A percentile compares a stretch with the other conserved stretches of the same genome.
Evolutionary conservation across 2,329 filamentous ascomycete species (phyloP).

Genomic region (Sarocladium oryzae): DNA sequence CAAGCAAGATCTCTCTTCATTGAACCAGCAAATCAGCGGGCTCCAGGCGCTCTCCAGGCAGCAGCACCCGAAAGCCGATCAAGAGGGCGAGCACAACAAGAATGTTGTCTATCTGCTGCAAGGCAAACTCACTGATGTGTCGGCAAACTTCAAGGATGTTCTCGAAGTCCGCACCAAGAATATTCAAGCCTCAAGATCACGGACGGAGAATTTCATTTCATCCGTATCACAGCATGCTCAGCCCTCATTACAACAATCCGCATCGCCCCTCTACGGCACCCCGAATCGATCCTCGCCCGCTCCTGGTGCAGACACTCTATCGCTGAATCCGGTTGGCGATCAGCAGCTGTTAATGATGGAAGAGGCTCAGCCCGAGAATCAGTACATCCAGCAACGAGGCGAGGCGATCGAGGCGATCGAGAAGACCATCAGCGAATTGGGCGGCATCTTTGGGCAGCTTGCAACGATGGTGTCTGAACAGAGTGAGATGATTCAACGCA

Average conservation of each 20-base stretch:
- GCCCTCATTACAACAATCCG: slow-evolving; percentile 62
- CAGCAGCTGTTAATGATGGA: slow-evolving; percentile 92
- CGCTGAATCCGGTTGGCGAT: slow-evolving; percentile 71
- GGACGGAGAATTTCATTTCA: slow-evolving; percentile 95
- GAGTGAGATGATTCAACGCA: slow-evolving; percentile 94
- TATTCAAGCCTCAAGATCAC: slow-evolving; percentile 84
- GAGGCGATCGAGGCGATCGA: slow-evolving; percentile 97
- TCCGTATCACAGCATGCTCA: slow-evolving; percentile 75
- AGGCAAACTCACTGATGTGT: slow-evolving; percentile 86
- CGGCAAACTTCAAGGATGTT: slow-evolving; percentile 94
- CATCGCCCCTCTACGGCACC: slow-evolving; percentile 81
- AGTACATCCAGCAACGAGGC: slow-evolving; percentile 87
- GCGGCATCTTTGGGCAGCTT: slow-evolving; percentile 84
- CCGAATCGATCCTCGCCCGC: slow-evolving; percentile 61
- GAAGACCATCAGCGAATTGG: slow-evolving; percentile 86
- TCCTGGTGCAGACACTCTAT: slow-evolving; percentile 68
- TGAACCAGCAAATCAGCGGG: slow-evolving; percentile 79
- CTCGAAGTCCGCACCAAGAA: slow-evolving; percentile 95
- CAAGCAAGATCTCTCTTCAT: slow-evolving; percentile 84
- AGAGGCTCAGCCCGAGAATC: slow-evolving; percentile 80
- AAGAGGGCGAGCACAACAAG: slow-evolving; percentile 96
- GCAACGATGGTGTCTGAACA: slow-evolving; percentile 97
- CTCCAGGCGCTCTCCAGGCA: slow-evolving; percentile 73
- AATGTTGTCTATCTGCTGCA: slow-evolving; percentile 91
- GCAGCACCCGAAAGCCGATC: slow-evolving; percentile 65